Base-by-base conservation (phyloP, 768 basidiomycete species). In the Amylocystis lapponica region DNA sequence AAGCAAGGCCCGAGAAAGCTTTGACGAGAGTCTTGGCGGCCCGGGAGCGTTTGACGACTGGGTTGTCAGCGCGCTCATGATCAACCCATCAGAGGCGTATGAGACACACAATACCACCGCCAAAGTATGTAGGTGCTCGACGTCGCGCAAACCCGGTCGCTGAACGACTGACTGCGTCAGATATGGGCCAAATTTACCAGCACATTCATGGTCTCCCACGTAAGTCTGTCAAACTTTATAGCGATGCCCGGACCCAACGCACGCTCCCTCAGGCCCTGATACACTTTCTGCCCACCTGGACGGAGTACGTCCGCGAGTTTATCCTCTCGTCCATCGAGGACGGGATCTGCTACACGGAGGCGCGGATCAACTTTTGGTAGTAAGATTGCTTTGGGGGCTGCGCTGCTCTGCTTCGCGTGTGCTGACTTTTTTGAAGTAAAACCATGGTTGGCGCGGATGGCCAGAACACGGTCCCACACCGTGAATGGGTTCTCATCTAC, bases 101-200 rank as follows among this genome's bases (percentile, higher is more conserved):
- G 67, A 71, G 4, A 86, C 81, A 2, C 81, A 86, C 48, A 84
- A 85, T 40, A 85, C 82, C 4, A 69, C 80, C 9, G 63, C 69
- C 3, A 83, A 85, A 73, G 86, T 78, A 9, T 26, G 36, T n/a
- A n/a, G n/a, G n/a, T n/a, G n/a, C n/a, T n/a, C n/a, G n/a, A n/a
- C n/a, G n/a, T n/a, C n/a, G n/a, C n/a, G n/a, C n/a, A n/a, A n/a
- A n/a, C n/a, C n/a, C n/a, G n/a, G n/a, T n/a, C n/a, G n/a, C n/a
- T n/a, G n/a, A n/a, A n/a, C n/a, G n/a, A n/a, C n/a, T n/a, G n/a
- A n/a, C n/a, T n/a, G n/a, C n/a, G n/a, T n/a, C n/a, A 87, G 85
- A 88, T 89, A 36, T 89, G 86, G 86, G 58, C 75, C 33, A 86
- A 86, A 49, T 89, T 90, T 54, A 51, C 54, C 13, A 76, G 66